A percentile compares a stretch with the other conserved stretches of the same genome.
These are phyloP conservation scores for Ceratocystis colombiana DNA, from an alignment of 2,329 filamentous ascomycete genomes.

Conservation along the genomic window DNA sequence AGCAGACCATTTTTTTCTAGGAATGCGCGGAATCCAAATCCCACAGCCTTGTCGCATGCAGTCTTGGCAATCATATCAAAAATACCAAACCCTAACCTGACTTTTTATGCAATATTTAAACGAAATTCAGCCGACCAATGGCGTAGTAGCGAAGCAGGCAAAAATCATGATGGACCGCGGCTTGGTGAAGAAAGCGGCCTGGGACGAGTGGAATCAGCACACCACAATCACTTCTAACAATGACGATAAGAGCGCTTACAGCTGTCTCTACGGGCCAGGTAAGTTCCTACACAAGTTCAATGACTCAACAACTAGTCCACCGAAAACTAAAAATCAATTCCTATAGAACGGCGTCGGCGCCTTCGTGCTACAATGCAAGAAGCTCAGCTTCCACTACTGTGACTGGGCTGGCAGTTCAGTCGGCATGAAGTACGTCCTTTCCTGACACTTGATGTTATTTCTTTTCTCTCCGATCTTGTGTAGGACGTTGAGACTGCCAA, in stretches of 20 bases:
- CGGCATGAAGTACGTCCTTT: constrained; percentile 74
- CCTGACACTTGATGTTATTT: not conserved
- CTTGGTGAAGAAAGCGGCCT: not conserved
- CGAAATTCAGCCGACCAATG: not conserved
- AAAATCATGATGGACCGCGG: not conserved
- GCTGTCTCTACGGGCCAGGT: constrained; percentile 47
- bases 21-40: constrained; percentile 1
- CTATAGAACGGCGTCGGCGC: constrained; percentile 85
- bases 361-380: constrained; percentile 96
- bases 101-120: not conserved
- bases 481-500: too few relatives aligned
- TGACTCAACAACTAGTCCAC: constrained; percentile 18
- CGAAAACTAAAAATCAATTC: not conserved
- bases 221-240: constrained; percentile 32
- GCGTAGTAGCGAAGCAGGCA: not conserved
- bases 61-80: not conserved
- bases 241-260: constrained; percentile 48
- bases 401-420: constrained; percentile 87
- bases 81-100: not conserved
- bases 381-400: constrained; percentile 92
- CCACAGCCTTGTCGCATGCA: not conserved
- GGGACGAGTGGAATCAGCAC: not conserved
- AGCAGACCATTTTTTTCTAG: not conserved
- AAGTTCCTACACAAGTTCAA: constrained; percentile 27
- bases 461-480: not conserved